phyloP scores from a whole-genome alignment of 495 filamentous ascomycete species.

The Penicillium paxilli region DNA sequence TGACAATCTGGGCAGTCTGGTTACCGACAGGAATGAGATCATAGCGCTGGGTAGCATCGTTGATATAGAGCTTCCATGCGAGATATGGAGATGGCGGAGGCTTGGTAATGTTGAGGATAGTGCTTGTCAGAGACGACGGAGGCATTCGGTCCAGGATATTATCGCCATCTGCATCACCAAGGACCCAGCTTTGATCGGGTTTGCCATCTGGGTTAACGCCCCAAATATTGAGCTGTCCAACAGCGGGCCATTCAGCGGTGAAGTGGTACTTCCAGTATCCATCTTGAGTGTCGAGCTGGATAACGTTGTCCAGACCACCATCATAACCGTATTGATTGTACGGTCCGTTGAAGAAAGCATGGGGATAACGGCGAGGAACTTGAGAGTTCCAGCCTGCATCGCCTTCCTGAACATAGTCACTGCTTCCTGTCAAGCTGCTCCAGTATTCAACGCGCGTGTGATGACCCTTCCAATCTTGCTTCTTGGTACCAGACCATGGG shows the following conservation, averaged over 20 bases:
- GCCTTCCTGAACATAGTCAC: slow-evolving; percentile 62
- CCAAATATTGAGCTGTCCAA: slow-evolving; percentile 67
- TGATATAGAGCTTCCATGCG: slow-evolving; percentile 52
- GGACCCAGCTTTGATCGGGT: slow-evolving; percentile 58
- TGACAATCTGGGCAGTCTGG: slow-evolving; percentile 50
- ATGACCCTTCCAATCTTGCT: slow-evolving; percentile 63
- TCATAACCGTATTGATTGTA: slow-evolving; percentile 73
- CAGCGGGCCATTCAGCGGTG: slow-evolving; percentile 63
- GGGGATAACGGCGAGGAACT: slow-evolving; percentile 55
- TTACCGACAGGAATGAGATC: slow-evolving; percentile 53
- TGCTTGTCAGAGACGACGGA: slow-evolving; percentile 54
- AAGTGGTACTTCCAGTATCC: slow-evolving; percentile 61
- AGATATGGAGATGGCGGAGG: slow-evolving; percentile 54
- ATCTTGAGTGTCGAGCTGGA: slow-evolving; percentile 46
- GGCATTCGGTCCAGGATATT: slow-evolving; percentile 62
- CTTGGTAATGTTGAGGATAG: slow-evolving; percentile 62
- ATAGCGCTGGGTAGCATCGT: slow-evolving; percentile 56
- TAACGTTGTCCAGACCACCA: slow-evolving; percentile 55
- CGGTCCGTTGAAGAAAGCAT: slow-evolving; percentile 63
- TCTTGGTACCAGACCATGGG: slow-evolving; percentile 60
- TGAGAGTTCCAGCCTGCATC: slow-evolving; percentile 44
- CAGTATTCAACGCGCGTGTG: slow-evolving; percentile 70
- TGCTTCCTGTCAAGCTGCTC: slow-evolving; percentile 62
- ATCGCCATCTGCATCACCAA: slow-evolving; percentile 62
- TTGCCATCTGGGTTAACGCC: slow-evolving; percentile 65